Base-by-base conservation (phyloP, 1,139 yeast genomes). In the Lodderomyces elongisporus region DNA sequence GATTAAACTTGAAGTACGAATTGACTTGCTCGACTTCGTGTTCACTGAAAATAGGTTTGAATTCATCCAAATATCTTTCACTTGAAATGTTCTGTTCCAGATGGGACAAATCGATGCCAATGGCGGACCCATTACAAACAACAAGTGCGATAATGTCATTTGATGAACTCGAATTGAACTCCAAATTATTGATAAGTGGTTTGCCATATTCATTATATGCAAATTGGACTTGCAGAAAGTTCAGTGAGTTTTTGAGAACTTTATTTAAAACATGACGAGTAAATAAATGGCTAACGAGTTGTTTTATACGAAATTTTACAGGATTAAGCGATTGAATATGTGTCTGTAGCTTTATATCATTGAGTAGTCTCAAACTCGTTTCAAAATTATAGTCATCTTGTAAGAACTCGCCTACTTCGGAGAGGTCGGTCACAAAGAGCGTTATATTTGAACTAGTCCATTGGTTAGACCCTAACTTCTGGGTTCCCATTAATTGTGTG, bases 81-180 rank as follows among this genome's bases (percentile, higher is more conserved):
- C 51, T 34, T 9, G 67, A 58, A 2, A 62, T 48, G 2, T 64
- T 55, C 44, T 79, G 85, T 3, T 41, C 33, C 0, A 68, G 56
- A 42, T 77, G 78, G 0, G 87, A 81, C 20, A 82, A 54, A 48
- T 82, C 93, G 0, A 80, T 51, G 0, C 91, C 91, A 3, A 80
- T 52, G 0, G 67, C 64, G 4, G 42, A 43, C 0, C 40, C 29
- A 3, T 56, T 41, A 27, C 56, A 45, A 0, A 80, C 56, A 0
- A 61, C 73, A 17, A 79, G 48, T 15, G 70, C 48, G 2, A 73
- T 56, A 4, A 72, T 47, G 17, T 74, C 71, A 37, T 70, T 66
- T 15, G 85, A 80, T 51, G 78, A 74, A 27, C 83, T 76, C 32
- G 74, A 56, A 43, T 74, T 75, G 51, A 75, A 71, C 25, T 57